phyloP scores from a whole-genome alignment of 2,329 filamentous ascomycete genomes.

The Pestalotiopsis sp. region DNA sequence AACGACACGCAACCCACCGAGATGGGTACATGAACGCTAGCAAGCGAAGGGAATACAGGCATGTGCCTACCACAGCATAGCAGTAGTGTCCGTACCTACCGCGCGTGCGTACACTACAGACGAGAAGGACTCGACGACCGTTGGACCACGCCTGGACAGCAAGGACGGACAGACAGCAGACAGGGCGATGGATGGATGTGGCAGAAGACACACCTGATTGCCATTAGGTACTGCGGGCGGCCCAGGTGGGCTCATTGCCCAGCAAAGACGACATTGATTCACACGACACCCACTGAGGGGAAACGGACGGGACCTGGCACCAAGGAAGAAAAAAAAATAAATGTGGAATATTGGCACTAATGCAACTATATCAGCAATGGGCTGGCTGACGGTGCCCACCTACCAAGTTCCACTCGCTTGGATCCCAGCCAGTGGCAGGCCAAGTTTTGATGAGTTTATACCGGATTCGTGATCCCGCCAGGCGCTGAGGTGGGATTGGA shows the following conservation, averaged over 20 bases:
- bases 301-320: neutral
- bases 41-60: neutral
- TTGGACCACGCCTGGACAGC: neutral
- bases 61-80: neutral
- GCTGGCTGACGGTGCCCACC: conserved; percentile 9
- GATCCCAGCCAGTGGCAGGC: conserved; percentile 5
- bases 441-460: conserved; percentile 1
- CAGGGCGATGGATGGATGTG: neutral
- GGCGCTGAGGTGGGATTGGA: neutral
- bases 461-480: conserved; percentile 5
- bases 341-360: conserved; percentile 16
- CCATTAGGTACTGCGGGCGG: neutral
- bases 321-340: conserved; percentile 4
- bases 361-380: conserved; percentile 14
- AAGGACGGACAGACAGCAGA: neutral
- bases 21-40: neutral
- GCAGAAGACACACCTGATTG: neutral
- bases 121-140: neutral
- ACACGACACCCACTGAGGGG: neutral
- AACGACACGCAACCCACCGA: neutral
- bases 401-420: conserved; percentile 4
- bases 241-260: neutral
- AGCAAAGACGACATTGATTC: neutral
- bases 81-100: neutral
- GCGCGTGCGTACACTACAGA: neutral